Evolutionary conservation across 306 rosid genomes (phyloP), one percentile per base, ranked within the genome.

Genomic region (Vigna hirtella): DNA sequence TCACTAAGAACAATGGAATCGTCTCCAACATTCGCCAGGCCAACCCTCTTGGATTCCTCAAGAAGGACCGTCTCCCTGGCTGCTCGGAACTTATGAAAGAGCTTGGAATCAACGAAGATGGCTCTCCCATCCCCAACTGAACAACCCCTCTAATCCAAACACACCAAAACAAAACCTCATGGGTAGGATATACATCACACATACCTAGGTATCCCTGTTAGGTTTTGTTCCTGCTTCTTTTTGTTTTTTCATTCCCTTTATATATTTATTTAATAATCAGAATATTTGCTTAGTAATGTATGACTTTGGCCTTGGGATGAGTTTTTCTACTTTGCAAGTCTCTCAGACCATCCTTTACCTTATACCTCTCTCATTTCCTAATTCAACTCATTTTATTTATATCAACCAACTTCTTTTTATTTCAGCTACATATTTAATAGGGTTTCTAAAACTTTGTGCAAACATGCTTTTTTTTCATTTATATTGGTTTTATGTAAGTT

Each of bases 1-100:
- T 92, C 67, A 88, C 98, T 0, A 58, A 43, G 6, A 84, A 92
- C 87, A 88, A 79, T 56, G 98, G 98, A 22, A 92, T 94, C 1
- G 7, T 82, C 0, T 66, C 82, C 14, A 71, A 82, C 0, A 10
- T 86, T 2, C 98, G 96, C 65, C 34, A 67, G 0, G 84, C 98
- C 1, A 95, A 87, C 77, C 93, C 97, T 42, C 98, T 94, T 3
- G 97, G 97, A 0, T 94, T 94, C 87, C 84, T 90, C 49, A 86
- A 15, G 83, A 85, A 73, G 51, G 66, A 77, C 0, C 58, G 79
- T 20, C 86, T 79, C 64, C 48, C 90, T 3, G 53, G 67, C 6
- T 94, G 98, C 77, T 0, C 14, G 3, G 45, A 76, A 0, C 80
- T 89, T 2, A 85, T 92, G 57, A 43, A 78, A n/a, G 95, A 90